Evolutionary conservation across 164 flowering plant species (phyloP).

Genomic region (Sedum album): DNA sequence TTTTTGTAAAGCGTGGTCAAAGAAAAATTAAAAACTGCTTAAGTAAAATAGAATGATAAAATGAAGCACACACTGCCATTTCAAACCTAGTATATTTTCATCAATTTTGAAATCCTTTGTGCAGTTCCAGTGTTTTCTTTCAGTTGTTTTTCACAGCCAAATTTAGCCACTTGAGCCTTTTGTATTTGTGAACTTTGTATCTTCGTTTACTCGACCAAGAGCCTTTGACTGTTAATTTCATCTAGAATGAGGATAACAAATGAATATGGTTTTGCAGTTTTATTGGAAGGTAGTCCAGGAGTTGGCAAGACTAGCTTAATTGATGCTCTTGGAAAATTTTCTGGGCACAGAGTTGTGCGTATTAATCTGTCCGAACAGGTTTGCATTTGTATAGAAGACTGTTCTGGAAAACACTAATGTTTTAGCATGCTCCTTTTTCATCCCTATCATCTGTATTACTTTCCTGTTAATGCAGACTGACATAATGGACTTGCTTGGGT

Average conservation of each 20-base stretch:
- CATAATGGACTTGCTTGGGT: slow-evolving; percentile 91
- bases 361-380: slow-evolving; percentile 99
- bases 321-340: slow-evolving; percentile 70
- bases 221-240: background rate
- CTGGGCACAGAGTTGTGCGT: slow-evolving; percentile 87
- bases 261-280: slow-evolving; percentile 30
- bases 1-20: background rate
- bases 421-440: background rate
- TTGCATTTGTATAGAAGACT: background rate
- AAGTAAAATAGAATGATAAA: background rate
- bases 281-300: slow-evolving; percentile 98
- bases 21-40: background rate
- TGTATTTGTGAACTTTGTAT: background rate
- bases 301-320: slow-evolving; percentile 97
- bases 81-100: too few relatives aligned
- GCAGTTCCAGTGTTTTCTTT: background rate
- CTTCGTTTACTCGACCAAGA: too few relatives aligned
- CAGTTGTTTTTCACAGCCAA: background rate
- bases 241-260: slow-evolving; percentile 1
- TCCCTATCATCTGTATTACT: background rate
- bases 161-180: background rate
- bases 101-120: too few relatives aligned
- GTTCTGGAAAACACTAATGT: background rate
- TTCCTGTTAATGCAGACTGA: slow-evolving; percentile 55
- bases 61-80: background rate